Evolutionary conservation across 495 filamentous ascomycete genomes (phyloP).

Genomic region (Talaromyces adpressus): DNA sequence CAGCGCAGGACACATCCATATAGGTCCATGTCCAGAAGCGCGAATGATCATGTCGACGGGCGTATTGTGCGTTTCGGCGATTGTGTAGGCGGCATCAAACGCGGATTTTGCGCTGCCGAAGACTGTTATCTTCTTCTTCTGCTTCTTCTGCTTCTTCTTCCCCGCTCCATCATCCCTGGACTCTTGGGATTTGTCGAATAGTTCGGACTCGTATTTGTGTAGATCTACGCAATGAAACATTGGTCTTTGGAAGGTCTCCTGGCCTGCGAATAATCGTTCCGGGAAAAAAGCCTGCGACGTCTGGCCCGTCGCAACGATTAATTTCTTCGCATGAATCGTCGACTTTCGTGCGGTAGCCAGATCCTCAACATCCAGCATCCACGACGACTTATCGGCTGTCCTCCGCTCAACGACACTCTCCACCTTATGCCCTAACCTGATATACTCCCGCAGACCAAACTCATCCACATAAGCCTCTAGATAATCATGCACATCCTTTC

Average conservation of each 20-base stretch:
- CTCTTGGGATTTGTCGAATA: constrained; percentile 13
- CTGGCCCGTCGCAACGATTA: constrained; percentile 66
- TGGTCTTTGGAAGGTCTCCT: constrained; percentile 44
- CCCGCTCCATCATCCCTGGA: too few species aligned
- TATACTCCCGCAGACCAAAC: constrained; percentile 46
- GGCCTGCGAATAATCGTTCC: constrained; percentile 28
- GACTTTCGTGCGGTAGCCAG: not conserved
- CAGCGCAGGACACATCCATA: constrained; percentile 61
- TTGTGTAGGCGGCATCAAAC: constrained; percentile 69
- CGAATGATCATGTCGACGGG: constrained; percentile 76
- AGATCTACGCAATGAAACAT: constrained; percentile 61
- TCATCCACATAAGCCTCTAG: constrained; percentile 53
- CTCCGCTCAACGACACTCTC: constrained; percentile 39
- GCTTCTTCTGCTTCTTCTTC: not conserved
- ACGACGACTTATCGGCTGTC: constrained; percentile 29
- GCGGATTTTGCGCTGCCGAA: constrained; percentile 70
- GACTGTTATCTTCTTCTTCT: constrained; percentile 43
- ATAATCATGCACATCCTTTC: constrained; percentile 57
- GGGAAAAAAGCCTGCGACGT: constrained; percentile 56
- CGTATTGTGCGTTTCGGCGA: constrained; percentile 50
- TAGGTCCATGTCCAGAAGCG: constrained; percentile 64
- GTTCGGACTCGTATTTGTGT: constrained; percentile 25
- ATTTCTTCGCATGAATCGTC: constrained; percentile 42
- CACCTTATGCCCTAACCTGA: constrained; percentile 49
- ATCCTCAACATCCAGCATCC: constrained; percentile 21